Evolutionary conservation across 2,329 filamentous ascomycete species (phyloP), one percentile per base, ranked within the genome.

Genomic region (Juglanconis oblonga): DNA sequence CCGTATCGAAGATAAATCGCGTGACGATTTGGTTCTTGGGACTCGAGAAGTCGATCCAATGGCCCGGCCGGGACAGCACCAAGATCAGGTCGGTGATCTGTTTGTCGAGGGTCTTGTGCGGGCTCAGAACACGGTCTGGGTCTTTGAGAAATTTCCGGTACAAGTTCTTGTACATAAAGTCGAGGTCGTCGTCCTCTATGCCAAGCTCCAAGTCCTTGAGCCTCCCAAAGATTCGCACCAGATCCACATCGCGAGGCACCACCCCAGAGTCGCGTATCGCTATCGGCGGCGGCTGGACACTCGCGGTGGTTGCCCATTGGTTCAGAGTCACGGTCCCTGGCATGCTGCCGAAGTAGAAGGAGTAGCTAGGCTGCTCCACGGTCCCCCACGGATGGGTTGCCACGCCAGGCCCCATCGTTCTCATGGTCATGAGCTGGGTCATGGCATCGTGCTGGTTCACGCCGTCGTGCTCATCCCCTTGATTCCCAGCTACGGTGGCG

Each of bases 291-390:
- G 84, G 82, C 5, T 82, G 70, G 36, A 74, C 78, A 59, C 87
- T 87, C 17, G 81, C 83, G 64, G 83, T 77, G 58, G 82, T 80
- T 11, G 84, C 82, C 83, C 87, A 91, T 64, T 87, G 83, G 66
- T 89, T 91, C 54, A 92, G 75, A 0, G 88, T 91, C 55, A 89
- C 83, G 1, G 89, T 92, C 5, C 89, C 89, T 0, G 88, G 85
- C 29, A 83, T 79, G 53, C 77, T 76, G 11, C 89, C 89, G 71
- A 85, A 88, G 64, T 81, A 83, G 69, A 89, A 90, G 0, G 85
- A 80, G 72, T 87, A 86, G 69, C 87, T 90, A 4, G 89, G 89
- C 67, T 91, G 88, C 69, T 92, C 89, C 32, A 92, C 77, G 1
- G 88, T 87, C 63, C 88, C 83, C 89, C 87, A 91, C 2, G 87